These are phyloP conservation scores for Ophiostoma perfectum DNA, from an alignment of 2,329 filamentous ascomycete genomes.

Conservation along the genomic window DNA sequence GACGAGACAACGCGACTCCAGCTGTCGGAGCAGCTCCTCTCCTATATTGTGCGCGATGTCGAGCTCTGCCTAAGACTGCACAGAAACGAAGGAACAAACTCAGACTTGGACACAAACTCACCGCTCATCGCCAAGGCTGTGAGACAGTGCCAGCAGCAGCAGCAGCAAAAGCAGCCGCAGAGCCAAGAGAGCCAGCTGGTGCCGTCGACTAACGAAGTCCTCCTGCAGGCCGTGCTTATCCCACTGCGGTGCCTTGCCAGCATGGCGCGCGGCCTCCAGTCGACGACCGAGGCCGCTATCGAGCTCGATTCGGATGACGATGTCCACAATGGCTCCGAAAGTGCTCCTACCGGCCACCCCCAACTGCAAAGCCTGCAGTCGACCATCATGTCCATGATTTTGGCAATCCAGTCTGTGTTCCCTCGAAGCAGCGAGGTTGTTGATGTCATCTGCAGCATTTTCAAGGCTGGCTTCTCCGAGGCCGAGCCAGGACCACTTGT, in stretches of 20 bases:
- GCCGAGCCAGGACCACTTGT: constrained; percentile 70
- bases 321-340: not conserved
- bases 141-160: constrained; percentile 26
- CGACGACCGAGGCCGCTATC: constrained; percentile 48
- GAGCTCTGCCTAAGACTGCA: constrained; percentile 37
- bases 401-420: constrained; percentile 48
- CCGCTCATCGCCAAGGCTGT: constrained; percentile 28
- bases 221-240: constrained; percentile 47
- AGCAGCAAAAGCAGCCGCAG: constrained; percentile 5
- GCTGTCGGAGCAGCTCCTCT: constrained; percentile 54
- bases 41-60: constrained; percentile 60
- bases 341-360: constrained; percentile 20
- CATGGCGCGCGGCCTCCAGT: constrained; percentile 68
- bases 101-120: constrained; percentile 17
- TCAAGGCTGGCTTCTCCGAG: constrained; percentile 72
- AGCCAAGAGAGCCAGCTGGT: constrained; percentile 15
- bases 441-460: constrained; percentile 64
- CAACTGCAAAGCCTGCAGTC: constrained; percentile 38
- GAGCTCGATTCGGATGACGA: constrained; percentile 59
- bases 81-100: constrained; percentile 28
- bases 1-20: constrained; percentile 50
- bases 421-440: constrained; percentile 60
- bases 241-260: constrained; percentile 63
- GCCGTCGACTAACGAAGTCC: constrained; percentile 38
- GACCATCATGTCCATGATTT: constrained; percentile 44